These are phyloP conservation scores for Fusarium dlaminii DNA, from an alignment of 2,329 filamentous ascomycete species.

Conservation along the genomic window DNA sequence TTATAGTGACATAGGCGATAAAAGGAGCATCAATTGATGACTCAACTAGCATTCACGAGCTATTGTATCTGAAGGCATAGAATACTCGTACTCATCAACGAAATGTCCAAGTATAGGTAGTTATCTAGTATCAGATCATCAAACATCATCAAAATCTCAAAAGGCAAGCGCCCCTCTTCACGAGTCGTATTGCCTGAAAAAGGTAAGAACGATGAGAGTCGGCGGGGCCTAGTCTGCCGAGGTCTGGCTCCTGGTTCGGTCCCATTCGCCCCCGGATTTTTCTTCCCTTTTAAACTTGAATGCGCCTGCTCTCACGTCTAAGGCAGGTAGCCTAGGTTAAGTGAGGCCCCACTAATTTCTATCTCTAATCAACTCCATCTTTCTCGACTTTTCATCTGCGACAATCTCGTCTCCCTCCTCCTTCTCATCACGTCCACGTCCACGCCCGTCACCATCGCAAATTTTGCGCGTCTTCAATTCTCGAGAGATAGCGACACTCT, in stretches of 20 bases:
- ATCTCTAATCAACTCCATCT: slow-evolving; percentile 30
- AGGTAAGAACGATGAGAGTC: slow-evolving; percentile 22
- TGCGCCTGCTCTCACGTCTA: slow-evolving; percentile 5
- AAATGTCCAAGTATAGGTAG: neutral
- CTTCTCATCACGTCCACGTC: slow-evolving; percentile 6
- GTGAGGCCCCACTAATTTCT: slow-evolving; percentile 23
- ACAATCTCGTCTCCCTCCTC: slow-evolving; percentile 4
- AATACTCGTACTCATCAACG: neutral
- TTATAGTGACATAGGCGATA: neutral
- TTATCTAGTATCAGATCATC: neutral
- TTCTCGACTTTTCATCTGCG: slow-evolving; percentile 21
- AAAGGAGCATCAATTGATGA: neutral
- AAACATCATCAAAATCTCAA: neutral
- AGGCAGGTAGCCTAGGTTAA: neutral
- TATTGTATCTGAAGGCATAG: neutral
- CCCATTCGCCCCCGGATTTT: slow-evolving; percentile 42
- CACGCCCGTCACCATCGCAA: slow-evolving; percentile 4
- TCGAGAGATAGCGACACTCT: neutral
- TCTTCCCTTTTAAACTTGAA: slow-evolving; percentile 36
- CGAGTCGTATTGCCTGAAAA: slow-evolving; percentile 4
- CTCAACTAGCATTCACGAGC: neutral
- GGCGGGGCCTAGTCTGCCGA: slow-evolving; percentile 33
- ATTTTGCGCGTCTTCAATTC: neutral
- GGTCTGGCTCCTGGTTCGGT: slow-evolving; percentile 34
- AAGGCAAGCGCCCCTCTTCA: neutral